Evolutionary conservation across 495 filamentous ascomycete species (phyloP).

Genomic region (Cercophora samala): DNA sequence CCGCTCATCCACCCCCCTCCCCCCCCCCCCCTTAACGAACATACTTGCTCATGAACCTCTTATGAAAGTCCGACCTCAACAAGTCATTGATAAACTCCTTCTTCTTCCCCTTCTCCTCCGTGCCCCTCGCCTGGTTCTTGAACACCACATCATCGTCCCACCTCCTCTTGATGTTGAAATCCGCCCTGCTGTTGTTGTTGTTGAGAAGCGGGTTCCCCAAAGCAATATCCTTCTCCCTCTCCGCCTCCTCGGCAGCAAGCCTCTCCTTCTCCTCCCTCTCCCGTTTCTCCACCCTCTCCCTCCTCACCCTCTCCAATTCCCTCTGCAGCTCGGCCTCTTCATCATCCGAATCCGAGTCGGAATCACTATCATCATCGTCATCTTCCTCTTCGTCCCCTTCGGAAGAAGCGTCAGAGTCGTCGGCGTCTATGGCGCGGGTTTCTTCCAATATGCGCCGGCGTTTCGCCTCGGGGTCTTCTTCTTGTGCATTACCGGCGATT

Average conservation of each 20-base stretch:
- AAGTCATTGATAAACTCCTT: constrained; percentile 98
- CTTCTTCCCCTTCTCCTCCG: constrained; percentile 81
- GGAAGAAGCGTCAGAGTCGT: constrained; percentile 67
- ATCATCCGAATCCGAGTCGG: constrained; percentile 61
- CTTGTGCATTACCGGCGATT: constrained; percentile 32
- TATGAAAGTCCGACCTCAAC: constrained; percentile 93
- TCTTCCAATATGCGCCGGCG: constrained; percentile 84
- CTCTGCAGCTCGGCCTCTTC: constrained; percentile 86
- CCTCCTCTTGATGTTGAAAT: constrained; percentile 73
- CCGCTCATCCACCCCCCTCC: no score
- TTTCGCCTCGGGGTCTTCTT: constrained; percentile 79
- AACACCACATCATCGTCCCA: constrained; percentile 99
- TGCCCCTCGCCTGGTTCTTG: constrained; percentile 95
- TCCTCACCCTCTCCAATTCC: constrained; percentile 92
- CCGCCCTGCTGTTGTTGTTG: constrained; percentile 37
- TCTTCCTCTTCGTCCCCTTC: constrained; percentile 72
- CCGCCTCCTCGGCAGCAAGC: constrained; percentile 71
- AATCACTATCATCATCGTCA: constrained; percentile 52
- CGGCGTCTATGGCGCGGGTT: constrained; percentile 84
- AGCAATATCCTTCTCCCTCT: constrained; percentile 83
- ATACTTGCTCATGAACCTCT: constrained; percentile 86
- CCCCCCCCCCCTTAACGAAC: constrained; percentile 35
- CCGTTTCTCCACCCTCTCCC: constrained; percentile 78
- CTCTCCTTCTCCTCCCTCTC: constrained; percentile 82
- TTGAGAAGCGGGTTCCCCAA: constrained; percentile 81